Evolutionary conservation across 2,329 filamentous ascomycete genomes (phyloP).

Genomic region (Diaporthe destruens): DNA sequence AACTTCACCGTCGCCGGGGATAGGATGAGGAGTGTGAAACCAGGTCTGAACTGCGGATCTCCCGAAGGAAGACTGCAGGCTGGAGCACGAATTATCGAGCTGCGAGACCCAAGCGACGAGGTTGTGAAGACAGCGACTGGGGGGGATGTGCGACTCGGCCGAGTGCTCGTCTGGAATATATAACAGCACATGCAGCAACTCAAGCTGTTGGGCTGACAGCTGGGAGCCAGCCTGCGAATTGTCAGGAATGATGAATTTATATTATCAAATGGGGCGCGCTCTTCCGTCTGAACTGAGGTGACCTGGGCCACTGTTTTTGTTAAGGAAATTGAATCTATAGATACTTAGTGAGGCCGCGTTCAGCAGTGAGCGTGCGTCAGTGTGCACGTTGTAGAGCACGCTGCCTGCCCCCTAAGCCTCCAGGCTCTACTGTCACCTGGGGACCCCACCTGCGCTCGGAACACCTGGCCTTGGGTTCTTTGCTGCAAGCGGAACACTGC

Average conservation of each 20-base stretch:
- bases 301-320: background rate
- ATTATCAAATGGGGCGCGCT: background rate
- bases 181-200: background rate
- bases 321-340: too few relatives aligned
- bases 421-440: slow-evolving; percentile 7
- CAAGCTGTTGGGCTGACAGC: background rate
- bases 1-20: background rate
- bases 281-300: background rate
- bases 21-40: background rate
- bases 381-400: background rate
- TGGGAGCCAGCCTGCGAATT: background rate
- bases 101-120: background rate
- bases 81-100: background rate
- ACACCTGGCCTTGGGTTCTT: background rate
- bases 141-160: background rate
- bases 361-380: background rate
- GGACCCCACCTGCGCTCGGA: slow-evolving; percentile 17
- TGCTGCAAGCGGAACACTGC: slow-evolving; percentile 17
- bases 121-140: background rate
- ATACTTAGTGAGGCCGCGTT: background rate
- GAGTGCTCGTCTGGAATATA: background rate
- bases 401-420: slow-evolving; percentile 25
- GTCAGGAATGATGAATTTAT: background rate
- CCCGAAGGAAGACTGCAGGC: background rate
- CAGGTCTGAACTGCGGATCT: background rate